phyloP scores from a whole-genome alignment of 352 stramenopile genomes.

The Globisporangium nunn region DNA sequence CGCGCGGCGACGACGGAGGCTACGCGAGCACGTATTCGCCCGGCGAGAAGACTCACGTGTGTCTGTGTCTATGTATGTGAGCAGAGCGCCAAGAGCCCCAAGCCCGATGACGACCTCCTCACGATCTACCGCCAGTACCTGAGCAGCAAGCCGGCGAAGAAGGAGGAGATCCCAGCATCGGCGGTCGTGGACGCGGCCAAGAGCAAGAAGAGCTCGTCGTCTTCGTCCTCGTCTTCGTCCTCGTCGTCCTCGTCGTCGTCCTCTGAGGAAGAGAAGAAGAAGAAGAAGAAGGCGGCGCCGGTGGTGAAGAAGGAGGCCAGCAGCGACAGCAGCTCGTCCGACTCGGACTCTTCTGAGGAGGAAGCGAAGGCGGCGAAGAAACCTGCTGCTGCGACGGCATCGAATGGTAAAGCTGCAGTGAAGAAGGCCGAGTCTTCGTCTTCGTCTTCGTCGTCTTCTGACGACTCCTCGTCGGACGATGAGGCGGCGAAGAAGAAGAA shows the following conservation, averaged over 20 bases:
- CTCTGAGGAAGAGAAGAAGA: conserved; percentile 28
- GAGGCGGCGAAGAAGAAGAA: conserved; percentile 20
- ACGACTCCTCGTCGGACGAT: conserved; percentile 26
- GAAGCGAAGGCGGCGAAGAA: conserved; percentile 16
- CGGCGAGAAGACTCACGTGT: too few relatives aligned
- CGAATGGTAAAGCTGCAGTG: conserved; percentile 11
- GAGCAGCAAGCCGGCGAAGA: conserved; percentile 35
- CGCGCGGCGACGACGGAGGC: too few relatives aligned
- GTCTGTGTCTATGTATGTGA: conserved; percentile 1
- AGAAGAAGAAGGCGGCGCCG: conserved; percentile 17
- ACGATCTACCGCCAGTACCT: conserved; percentile 71
- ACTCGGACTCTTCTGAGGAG: conserved; percentile 19
- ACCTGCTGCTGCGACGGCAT: background rate
- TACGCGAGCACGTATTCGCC: too few relatives aligned
- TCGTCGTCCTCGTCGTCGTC: conserved; percentile 39
- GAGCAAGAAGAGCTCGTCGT: conserved; percentile 31
- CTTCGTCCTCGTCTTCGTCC: conserved; percentile 23
- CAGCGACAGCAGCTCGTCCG: conserved; percentile 10
- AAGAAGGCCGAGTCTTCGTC: conserved; percentile 21
- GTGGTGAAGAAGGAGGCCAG: conserved; percentile 19
- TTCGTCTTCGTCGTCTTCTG: conserved; percentile 10
- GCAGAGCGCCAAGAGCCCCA: conserved; percentile 44
- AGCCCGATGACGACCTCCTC: conserved; percentile 60
- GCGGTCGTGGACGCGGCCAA: conserved; percentile 52
- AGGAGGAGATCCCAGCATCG: conserved; percentile 42